These are phyloP conservation scores for Hypoxylon fragiforme DNA, from an alignment of 495 filamentous ascomycete genomes.

Conservation along the genomic window DNA sequence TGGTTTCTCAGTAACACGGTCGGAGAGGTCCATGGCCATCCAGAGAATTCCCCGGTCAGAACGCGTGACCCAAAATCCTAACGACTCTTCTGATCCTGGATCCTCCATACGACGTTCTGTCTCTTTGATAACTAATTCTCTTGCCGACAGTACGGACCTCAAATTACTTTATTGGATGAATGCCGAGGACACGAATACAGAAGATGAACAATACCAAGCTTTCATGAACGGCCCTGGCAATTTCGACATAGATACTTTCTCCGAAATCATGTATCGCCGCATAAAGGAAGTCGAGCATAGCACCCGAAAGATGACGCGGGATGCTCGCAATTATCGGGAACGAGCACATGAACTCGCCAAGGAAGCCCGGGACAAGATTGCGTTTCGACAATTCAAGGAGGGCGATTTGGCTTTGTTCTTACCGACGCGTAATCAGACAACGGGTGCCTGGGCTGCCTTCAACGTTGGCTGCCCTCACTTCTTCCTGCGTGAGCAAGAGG, in stretches of 20 bases:
- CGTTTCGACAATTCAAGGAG: slow-evolving; percentile 94
- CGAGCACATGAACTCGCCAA: slow-evolving; percentile 81
- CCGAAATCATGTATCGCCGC: slow-evolving; percentile 79
- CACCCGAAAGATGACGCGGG: slow-evolving; percentile 86
- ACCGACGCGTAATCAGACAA: slow-evolving; percentile 89
- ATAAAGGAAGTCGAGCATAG: slow-evolving; percentile 88
- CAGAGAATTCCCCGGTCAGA: slow-evolving; percentile 73
- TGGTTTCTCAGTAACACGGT: slow-evolving; percentile 76
- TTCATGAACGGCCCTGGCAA: slow-evolving; percentile 69
- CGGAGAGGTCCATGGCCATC: slow-evolving; percentile 72
- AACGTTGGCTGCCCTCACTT: slow-evolving; percentile 96
- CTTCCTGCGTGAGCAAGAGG: slow-evolving; percentile 91
- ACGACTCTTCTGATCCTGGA: slow-evolving; percentile 64
- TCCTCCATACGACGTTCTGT: slow-evolving; percentile 59
- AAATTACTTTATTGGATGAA: slow-evolving; percentile 79
- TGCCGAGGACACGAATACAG: slow-evolving; percentile 62
- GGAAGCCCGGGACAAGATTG: slow-evolving; percentile 94
- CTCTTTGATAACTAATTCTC: slow-evolving; percentile 45
- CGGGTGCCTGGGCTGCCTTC: slow-evolving; percentile 96
- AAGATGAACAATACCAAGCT: slow-evolving; percentile 69
- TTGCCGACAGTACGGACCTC: slow-evolving; percentile 59
- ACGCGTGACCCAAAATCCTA: slow-evolving; percentile 52
- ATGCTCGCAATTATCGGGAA: slow-evolving; percentile 83
- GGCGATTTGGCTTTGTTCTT: slow-evolving; percentile 95
- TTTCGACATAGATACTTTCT: slow-evolving; percentile 82